Evolutionary conservation across 2,329 filamentous ascomycete species (phyloP), one percentile per base, ranked within the genome.

Genomic region (Cladosporium sp.): DNA sequence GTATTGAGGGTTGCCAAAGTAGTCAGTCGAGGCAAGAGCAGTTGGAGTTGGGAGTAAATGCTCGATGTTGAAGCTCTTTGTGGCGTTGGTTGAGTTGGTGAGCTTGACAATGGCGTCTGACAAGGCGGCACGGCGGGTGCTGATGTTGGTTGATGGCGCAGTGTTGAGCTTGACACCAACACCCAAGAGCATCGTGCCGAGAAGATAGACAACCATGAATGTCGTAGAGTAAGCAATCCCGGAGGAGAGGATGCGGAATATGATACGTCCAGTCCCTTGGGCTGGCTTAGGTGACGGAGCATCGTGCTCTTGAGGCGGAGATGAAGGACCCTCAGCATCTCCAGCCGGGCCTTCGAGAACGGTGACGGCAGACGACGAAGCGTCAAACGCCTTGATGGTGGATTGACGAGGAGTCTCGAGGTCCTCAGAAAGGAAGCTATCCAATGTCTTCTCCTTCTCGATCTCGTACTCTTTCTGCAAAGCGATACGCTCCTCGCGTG

Each of bases 351-450:
- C 39, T 27, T 42, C 27, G 18, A 15, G 11, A 15, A 25, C 27
- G 18, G 39, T 25, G 39, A 42, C 22, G 7, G 20, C 20, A 16
- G 20, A 27, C 20, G 39, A 27, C 19, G 39, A 25, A 20, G 39
- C 13, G 22, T 42, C 22, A 15, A 43, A 22, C 15, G 15, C 39
- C 15, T 40, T 39, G 16, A 60, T 54, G 16, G 57, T 57, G 1
- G 62, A 66, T 42, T 64, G 62, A 12, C 58, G 58, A 7, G 63
- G 63, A 7, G 63, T 66, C 51, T 64, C 62, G 12, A 63, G 52
- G 29, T 65, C 60, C 2, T 65, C 63, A 2, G 58, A 57, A 27
- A 59, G 53, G 52, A 59, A 63, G 53, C 59, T 62, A 42, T 62
- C 55, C 19, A 60, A 30, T n/a, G 35, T 50, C 43, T 57, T 43